phyloP scores from a whole-genome alignment of 768 basidiomycete species.

The Heimioporus sp. region DNA sequence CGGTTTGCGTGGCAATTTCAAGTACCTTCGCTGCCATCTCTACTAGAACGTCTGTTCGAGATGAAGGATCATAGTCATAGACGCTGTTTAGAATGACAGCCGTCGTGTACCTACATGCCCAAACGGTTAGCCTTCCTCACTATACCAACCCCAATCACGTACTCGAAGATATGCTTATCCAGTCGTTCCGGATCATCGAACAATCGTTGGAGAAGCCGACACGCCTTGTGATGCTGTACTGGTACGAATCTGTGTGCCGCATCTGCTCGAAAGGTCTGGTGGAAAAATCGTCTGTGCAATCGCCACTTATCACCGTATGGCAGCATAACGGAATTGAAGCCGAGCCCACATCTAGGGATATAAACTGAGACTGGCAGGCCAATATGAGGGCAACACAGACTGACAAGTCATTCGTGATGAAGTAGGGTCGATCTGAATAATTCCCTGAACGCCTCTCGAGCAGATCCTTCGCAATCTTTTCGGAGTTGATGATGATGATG shows the following conservation, averaged over 20 bases:
- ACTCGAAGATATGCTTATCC: slow-evolving; percentile 6
- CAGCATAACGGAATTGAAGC: slow-evolving; percentile 16
- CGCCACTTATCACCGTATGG: slow-evolving; percentile 17
- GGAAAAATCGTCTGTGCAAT: slow-evolving; percentile 11
- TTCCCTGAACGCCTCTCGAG: neutral
- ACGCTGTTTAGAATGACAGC: slow-evolving; percentile 2
- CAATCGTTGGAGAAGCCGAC: slow-evolving; percentile 2
- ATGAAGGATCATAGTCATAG: slow-evolving; percentile 2
- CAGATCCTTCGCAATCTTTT: neutral
- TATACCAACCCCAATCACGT: neutral
- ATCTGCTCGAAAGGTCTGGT: slow-evolving; percentile 3
- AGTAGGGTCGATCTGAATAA: slow-evolving; percentile 35
- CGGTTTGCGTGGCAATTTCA: neutral
- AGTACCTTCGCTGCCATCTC: neutral
- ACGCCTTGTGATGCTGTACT: neutral
- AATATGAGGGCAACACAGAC: neutral
- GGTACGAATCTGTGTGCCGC: neutral
- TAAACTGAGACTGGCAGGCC: neutral
- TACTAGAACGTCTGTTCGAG: slow-evolving; percentile 6
- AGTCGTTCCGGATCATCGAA: neutral
- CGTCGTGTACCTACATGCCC: neutral
- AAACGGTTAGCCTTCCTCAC: neutral
- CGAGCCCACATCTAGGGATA: slow-evolving; percentile 9
- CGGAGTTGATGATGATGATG: slow-evolving; percentile 1
- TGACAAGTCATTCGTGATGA: slow-evolving; percentile 16